Evolutionary conservation across 495 filamentous ascomycete species (phyloP), one percentile per base, ranked within the genome.

Genomic region (Penicillium coffeae): DNA sequence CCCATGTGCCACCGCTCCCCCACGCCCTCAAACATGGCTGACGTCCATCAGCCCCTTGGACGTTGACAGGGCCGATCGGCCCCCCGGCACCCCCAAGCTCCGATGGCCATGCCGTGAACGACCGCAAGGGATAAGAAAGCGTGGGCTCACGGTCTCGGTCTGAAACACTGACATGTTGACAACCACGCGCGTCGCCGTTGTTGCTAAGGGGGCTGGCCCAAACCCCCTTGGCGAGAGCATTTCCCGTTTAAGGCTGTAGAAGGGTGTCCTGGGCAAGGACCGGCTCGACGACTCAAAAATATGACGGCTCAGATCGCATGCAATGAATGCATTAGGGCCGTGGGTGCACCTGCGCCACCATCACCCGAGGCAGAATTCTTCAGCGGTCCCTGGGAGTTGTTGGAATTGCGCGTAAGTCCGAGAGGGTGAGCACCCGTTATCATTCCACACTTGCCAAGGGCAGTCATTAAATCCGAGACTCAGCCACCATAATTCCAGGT

Each of bases 301-400:
- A 50, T 58, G 60, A 63, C 53, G 38, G 19, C 49, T 63, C 60
- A 63, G 58, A 60, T 63, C n/a, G n/a, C n/a, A n/a, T n/a, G n/a
- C n/a, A n/a, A n/a, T n/a, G n/a, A n/a, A n/a, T n/a, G n/a, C n/a
- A n/a, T n/a, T n/a, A n/a, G n/a, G n/a, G n/a, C n/a, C n/a, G n/a
- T 54, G 48, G 21, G 59, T 55, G 55, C 51, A 38, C 33, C 43
- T 42, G 33, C 42, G 51, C n/a, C 48, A 42, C 47, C 42, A 19
- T 14, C 19, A 38, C 46, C 36, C 45, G 41, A 54, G 42, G 53
- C 48, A 43, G 37, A 48, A 55, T 55, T 49, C 45, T 22, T 45
- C 33, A 36, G 35, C 39, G 14, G 37, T n/a, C n/a, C n/a, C n/a
- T n/a, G n/a, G n/a, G n/a, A n/a, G n/a, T n/a, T n/a, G n/a, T 30